These are phyloP conservation scores for Labyrinthula sp. DNA, from an alignment of 352 stramenopile genomes.

Conservation along the genomic window DNA sequence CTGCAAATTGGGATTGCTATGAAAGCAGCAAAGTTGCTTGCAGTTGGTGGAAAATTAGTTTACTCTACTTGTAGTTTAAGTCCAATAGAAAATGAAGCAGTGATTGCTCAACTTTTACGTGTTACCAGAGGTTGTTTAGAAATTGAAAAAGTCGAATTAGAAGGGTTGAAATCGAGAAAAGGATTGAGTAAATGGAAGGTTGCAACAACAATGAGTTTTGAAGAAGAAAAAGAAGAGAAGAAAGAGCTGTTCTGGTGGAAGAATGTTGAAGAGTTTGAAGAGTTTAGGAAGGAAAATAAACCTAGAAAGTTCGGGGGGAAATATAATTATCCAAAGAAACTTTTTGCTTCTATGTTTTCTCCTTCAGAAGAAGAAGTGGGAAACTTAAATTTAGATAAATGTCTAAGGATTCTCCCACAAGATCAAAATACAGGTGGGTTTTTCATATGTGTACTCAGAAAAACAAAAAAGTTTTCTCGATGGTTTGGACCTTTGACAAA, in stretches of 20 bases:
- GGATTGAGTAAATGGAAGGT: constrained; percentile 78
- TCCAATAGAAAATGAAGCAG: constrained; percentile 94
- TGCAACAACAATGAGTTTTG: constrained; percentile 32
- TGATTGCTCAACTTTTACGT: constrained; percentile 83
- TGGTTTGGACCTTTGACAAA: too few relatives aligned
- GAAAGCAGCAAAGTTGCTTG: constrained; percentile 35
- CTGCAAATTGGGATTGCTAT: constrained; percentile 83
- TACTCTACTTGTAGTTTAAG: constrained; percentile 96
- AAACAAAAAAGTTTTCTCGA: constrained; percentile 38
- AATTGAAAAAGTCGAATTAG: constrained; percentile 60
- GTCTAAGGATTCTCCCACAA: constrained; percentile 86
- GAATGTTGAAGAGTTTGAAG: constrained; percentile 14
- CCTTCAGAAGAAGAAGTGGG: constrained; percentile 51
- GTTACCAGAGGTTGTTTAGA: constrained; percentile 61
- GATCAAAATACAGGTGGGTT: constrained; percentile 95
- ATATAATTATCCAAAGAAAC: constrained; percentile 38
- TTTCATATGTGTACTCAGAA: constrained; percentile 89
- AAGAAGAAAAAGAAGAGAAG: background rate
- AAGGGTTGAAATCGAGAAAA: constrained; percentile 51
- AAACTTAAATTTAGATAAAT: constrained; percentile 63
- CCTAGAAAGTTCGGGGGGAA: constrained; percentile 6
- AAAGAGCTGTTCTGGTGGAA: constrained; percentile 7
- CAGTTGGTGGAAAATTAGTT: constrained; percentile 67
- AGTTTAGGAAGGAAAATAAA: constrained; percentile 1
- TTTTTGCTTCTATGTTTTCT: constrained; percentile 57